phyloP scores from a whole-genome alignment of 1,284 basidiomycete species.

The Boletus mariae region DNA sequence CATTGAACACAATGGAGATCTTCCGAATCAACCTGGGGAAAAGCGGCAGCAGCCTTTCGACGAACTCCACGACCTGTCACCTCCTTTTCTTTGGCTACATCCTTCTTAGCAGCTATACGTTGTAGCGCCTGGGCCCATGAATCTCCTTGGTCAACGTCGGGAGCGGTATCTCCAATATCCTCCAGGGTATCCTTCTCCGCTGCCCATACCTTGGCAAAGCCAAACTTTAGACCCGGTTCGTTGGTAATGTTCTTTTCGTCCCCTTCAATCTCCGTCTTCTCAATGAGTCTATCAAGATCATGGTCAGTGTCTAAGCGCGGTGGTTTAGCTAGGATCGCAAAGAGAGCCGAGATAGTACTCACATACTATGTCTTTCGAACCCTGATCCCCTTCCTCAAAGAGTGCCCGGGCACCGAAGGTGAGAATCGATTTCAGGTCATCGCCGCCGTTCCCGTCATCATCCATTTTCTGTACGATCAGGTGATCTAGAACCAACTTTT shows the following conservation, averaged over 20 bases:
- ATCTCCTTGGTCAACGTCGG: conserved; percentile 52
- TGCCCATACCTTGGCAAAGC: conserved; percentile 87
- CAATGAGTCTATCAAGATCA: conserved; percentile 79
- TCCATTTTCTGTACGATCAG: conserved; percentile 93
- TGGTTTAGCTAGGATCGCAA: conserved; percentile 57
- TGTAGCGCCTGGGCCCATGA: conserved; percentile 76
- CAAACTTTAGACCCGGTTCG: conserved; percentile 56
- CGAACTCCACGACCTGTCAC: conserved; percentile 67
- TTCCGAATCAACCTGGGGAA: conserved; percentile 45
- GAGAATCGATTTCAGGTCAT: conserved; percentile 77
- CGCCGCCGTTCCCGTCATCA: conserved; percentile 66
- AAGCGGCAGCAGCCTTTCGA: conserved; percentile 58
- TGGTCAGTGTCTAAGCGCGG: conserved; percentile 62
- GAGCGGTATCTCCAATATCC: conserved; percentile 54
- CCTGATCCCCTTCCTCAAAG: conserved; percentile 58
- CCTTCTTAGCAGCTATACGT: conserved; percentile 56
- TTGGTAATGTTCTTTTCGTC: conserved; percentile 49
- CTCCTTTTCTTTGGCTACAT: conserved; percentile 46
- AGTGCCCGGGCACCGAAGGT: conserved; percentile 80
- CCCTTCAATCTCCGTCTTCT: conserved; percentile 75
- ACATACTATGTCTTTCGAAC: conserved; percentile 69
- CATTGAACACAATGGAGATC: background rate
- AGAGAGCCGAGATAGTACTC: conserved; percentile 25
- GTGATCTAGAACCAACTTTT: conserved; percentile 88
- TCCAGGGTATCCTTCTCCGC: conserved; percentile 67